Base-by-base conservation (phyloP, 2,329 filamentous ascomycete species). In the Graphilbum ipis-grandicollis region DNA sequence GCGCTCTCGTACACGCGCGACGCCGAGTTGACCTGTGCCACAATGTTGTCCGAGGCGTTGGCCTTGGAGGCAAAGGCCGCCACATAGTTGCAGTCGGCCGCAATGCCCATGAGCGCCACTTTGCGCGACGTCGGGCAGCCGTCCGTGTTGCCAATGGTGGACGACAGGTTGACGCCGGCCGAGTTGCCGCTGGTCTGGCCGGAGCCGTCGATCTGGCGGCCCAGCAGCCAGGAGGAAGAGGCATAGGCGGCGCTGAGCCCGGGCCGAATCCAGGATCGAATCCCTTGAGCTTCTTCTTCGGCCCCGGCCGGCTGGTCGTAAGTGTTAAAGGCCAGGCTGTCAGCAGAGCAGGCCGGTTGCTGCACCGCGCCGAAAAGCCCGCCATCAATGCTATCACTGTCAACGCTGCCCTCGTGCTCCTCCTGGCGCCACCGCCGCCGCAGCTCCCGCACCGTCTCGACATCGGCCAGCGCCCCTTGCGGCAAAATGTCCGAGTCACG, bases 11-110 rank as follows among this genome's bases (percentile, higher is more conserved):
- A 98, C 9, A 94, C 60, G 43, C 75, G 71, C 2, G 88, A 94
- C 1, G 90, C 90, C 32, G 75, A 66, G 58, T 93, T 94, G 53
- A 98, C 79, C 52, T 83, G 67, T 36, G 63, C 66, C 47, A 98
- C 85, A 43, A 98, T 69, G 52, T 90, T 90, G 43, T 68, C 55
- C 39, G 76, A 68, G 19, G 78, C 69, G n/a, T 71, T 62, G 35
- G 71, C 63, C 31, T 68, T 68, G 18, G 66, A 68, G 43, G 75
- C 69, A 53, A 94, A 92, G 4, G 66, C 65, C 2, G 62, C 63
- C 29, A 77, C 84, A 52, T 96, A 96, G 9, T 74, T 81, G 62
- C 90, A 98, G 55, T 98, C 90, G 0, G 85, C 90, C 9, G 85
- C 90, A 28, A 96, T 75, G 21, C 90, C 90, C 19, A 98, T 73